Percentiles rank a stretch among this genome's conserved stretches.
Conservation (phyloP, 73 alveolate genomes). For the Symbiodinium natans region DNA sequence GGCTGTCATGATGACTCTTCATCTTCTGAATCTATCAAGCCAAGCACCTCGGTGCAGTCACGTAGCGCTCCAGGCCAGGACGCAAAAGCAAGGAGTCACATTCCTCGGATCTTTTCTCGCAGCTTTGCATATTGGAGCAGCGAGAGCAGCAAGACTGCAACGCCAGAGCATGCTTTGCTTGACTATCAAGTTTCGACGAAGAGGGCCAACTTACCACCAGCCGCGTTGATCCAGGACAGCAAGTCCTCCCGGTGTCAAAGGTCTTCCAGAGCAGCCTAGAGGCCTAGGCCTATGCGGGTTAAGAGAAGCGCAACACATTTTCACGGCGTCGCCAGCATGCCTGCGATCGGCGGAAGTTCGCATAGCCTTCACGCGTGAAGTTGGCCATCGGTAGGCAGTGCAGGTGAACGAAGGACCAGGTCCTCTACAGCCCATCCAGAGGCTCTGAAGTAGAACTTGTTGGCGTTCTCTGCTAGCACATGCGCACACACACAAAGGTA, state of each 20-base stretch:
- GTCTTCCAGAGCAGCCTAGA: not conserved
- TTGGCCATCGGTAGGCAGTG: not conserved
- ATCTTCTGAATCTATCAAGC: too few species aligned
- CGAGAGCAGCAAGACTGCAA: not conserved
- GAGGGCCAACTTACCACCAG: conserved; percentile 23
- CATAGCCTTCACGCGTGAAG: conserved; percentile 36
- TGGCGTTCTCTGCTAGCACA: too few species aligned
- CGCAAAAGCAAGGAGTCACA: conserved; percentile 39
- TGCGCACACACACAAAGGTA: too few species aligned
- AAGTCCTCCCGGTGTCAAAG: not conserved
- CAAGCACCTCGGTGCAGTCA: too few species aligned
- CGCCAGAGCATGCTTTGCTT: not conserved
- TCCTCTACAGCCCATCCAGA: not conserved
- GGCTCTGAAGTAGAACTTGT: too few species aligned
- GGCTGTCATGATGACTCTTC: too few species aligned
- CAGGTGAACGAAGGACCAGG: conserved; percentile 14
- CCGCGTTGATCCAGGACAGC: conserved; percentile 14
- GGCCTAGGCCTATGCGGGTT: not conserved
- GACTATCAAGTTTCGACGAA: not conserved
- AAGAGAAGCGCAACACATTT: not conserved
- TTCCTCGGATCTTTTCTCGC: not conserved
- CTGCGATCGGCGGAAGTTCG: conserved; percentile 40
- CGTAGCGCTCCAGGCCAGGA: conserved; percentile 4
- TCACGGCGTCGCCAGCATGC: not conserved
- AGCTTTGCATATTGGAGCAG: too few species aligned